phyloP scores from a whole-genome alignment of 2,329 filamentous ascomycete genomes.

The Esteya vermicola region DNA sequence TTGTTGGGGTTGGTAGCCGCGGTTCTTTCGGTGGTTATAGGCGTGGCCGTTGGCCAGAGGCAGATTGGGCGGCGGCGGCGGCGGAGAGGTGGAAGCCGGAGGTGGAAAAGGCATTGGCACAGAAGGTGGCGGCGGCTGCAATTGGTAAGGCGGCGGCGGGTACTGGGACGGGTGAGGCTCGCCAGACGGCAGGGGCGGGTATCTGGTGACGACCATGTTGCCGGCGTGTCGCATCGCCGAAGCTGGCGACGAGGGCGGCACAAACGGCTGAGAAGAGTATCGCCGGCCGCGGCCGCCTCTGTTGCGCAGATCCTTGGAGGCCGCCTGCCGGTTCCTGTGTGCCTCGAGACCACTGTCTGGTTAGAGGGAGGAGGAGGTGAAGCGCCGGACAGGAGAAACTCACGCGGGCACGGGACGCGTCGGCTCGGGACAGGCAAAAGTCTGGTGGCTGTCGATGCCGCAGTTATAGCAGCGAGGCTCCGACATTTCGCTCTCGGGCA shows the following conservation, averaged over 20 bases:
- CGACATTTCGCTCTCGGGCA: no score
- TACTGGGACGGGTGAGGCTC: constrained; percentile 16
- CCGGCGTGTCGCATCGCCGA: constrained; percentile 11
- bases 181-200: constrained; percentile 20
- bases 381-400: constrained; percentile 21
- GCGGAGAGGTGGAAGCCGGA: no score
- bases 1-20: not conserved
- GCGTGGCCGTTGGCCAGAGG: not conserved
- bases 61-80: constrained; percentile 4
- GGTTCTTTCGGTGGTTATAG: not conserved
- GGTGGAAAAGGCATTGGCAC: constrained; percentile 7
- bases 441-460: constrained; percentile 34
- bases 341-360: constrained; percentile 12
- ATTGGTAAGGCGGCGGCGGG: constrained; percentile 13
- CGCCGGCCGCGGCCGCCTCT: not conserved
- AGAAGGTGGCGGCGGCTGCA: constrained; percentile 11
- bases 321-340: constrained; percentile 10
- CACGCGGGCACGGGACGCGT: constrained; percentile 34
- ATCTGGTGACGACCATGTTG: constrained; percentile 23
- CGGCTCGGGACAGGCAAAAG: constrained; percentile 36
- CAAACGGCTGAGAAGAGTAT: no score
- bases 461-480: constrained; percentile 39
- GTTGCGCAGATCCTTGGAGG: constrained; percentile 2
- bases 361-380: no score
- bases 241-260: not conserved